Evolutionary conservation across 139 green algal genomes (phyloP), one percentile per base, ranked within the genome.

Genomic region (Haematococcus sp.): DNA sequence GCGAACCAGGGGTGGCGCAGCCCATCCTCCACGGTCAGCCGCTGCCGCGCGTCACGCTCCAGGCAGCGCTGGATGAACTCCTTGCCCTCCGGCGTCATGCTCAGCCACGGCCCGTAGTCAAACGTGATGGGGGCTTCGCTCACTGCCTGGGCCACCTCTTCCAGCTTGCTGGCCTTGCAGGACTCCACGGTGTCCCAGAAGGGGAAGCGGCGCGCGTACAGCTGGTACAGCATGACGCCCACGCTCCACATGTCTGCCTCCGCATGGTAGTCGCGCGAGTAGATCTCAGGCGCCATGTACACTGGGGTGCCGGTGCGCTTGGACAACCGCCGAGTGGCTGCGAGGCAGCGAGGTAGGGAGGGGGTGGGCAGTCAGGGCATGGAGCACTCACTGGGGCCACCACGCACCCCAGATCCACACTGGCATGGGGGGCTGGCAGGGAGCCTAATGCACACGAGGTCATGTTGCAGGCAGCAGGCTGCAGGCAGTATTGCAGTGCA

Each of bases 251-350:
- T 80, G 81, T 97, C 92, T 17, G 83, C 87, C 73, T 93, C 78
- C 20, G 75, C 70, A 20, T 84, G 81, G 74, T 93, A 95, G 66
- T 87, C 81, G 0, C 86, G 77, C 71, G 85, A 68, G 65, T 95
- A 92, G n/a, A 96, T 84, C 76, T 97, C 92, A 0, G 92, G 92
- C 1, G 92, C 84, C 83, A 96, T 93, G 83, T 93, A 97, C 31
- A 94, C 81, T 23, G 90, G 90, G 17, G 89, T 95, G 28, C 91
- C 91, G 0, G 87, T 88, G 44, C 87, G 84, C 74, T 89, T 87
- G 33, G 49, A 76, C n/a, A 91, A 76, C 3, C 72, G 28, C 35
- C 60, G 51, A 1, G 40, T 49, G 40, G 40, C 40, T 49, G 40
- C 40, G 11, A 49, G 11, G n/a, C n/a, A n/a, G n/a, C n/a, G n/a